Evolutionary conservation across 176 grass and related monocot genomes (phyloP).

Genomic region (Avena insularis): DNA sequence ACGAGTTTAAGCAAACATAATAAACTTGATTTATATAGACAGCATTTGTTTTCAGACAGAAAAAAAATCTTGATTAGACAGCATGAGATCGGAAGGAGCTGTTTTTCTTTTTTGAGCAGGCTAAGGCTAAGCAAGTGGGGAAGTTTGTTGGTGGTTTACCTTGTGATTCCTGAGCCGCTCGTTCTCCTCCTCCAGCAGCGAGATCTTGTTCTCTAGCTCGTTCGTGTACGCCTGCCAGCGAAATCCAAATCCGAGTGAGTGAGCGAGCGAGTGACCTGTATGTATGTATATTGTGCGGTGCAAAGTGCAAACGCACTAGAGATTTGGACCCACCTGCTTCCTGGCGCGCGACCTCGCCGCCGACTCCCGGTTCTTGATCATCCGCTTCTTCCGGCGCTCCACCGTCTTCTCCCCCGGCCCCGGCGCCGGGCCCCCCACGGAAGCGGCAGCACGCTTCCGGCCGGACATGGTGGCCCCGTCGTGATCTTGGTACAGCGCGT

Average conservation of each 20-base stretch:
- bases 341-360: slow-evolving; percentile 88
- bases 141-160: slow-evolving; percentile 32
- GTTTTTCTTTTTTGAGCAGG: background rate
- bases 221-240: slow-evolving; percentile 79
- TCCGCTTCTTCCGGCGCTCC: slow-evolving; percentile 88
- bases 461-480: slow-evolving; percentile 18
- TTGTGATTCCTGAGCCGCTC: slow-evolving; percentile 57
- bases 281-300: background rate
- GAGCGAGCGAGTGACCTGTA: background rate
- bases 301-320: background rate
- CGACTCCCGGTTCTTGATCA: slow-evolving; percentile 98
- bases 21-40: background rate
- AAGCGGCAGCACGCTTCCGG: slow-evolving; percentile 32
- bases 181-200: slow-evolving; percentile 80
- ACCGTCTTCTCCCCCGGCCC: slow-evolving; percentile 35
- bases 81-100: background rate
- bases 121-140: background rate
- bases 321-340: slow-evolving; percentile 64
- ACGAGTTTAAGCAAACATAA: background rate
- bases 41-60: background rate
- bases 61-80: background rate
- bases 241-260: background rate
- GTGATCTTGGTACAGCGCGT: slow-evolving; percentile 57
- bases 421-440: background rate
- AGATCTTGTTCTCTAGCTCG: slow-evolving; percentile 88